Evolutionary conservation across 1,139 yeast species (phyloP), one percentile per base, ranked within the genome.

Genomic region (Tardiomyces depauwii): DNA sequence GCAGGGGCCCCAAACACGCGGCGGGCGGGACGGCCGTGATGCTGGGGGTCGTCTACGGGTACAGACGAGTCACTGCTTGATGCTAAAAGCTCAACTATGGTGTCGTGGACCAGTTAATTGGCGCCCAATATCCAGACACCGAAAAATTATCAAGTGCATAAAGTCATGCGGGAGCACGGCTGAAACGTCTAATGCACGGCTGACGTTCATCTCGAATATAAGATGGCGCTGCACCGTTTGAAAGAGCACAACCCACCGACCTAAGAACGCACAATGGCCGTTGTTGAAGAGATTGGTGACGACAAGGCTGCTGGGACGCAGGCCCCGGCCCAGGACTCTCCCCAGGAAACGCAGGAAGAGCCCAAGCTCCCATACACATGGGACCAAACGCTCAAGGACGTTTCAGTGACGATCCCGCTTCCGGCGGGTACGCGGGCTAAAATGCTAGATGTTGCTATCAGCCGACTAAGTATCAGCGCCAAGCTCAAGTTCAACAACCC

Each of bases 341-440:
- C n/a, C 13, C 32, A 13, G 14, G 32, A 11, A 11, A 4, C n/a
- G 13, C 32, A 28, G 4, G 32, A 28, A 11, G n/a, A 28, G 14
- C 3, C 6, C 12, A 11, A 28, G 32, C 32, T 28, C 13, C n/a
- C n/a, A 11, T 43, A 43, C 33, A 27, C 47, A 10, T 50, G 53
- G 44, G 56, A 58, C 19, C 74, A 70, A 47, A 70, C 74, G 2
- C 59, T 70, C 25, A 64, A 61, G 48, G 75, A 71, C 39, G 61
- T 70, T 13, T 69, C 71, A 0, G 58, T 71, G 16, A 43, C 60
- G 1, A 44, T 65, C 2, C 62, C 64, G 5, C 54, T 70, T 13
- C 58, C 66, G 1, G 44, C 53, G 1, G 63, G 62, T 12, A 65
- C 71, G 1, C 57, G 70, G 6, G 69, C 68, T 41, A 68, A 66